These are phyloP conservation scores for Moesziomyces aphidis DNA, from an alignment of 1,284 basidiomycete genomes.

Conservation along the genomic window DNA sequence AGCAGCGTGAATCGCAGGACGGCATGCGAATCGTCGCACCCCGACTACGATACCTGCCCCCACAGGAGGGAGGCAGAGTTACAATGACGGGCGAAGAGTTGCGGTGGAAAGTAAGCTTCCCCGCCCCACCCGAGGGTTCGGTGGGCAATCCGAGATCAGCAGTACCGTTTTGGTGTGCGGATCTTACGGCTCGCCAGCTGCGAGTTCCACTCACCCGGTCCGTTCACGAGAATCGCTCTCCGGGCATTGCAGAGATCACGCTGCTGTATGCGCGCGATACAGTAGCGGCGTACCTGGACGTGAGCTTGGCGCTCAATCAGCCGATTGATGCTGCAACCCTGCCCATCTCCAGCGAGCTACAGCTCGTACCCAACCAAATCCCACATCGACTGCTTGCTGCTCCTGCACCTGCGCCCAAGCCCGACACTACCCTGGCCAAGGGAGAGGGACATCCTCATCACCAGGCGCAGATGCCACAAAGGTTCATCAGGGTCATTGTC, in stretches of 20 bases:
- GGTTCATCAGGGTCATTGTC: constrained; percentile 24
- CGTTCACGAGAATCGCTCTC: constrained; percentile 40
- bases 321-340: constrained; percentile 27
- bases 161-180: constrained; percentile 55
- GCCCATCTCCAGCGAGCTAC: constrained; percentile 23
- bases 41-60: constrained; percentile 20
- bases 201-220: constrained; percentile 32
- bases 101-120: constrained; percentile 55
- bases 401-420: constrained; percentile 8
- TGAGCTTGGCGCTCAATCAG: constrained; percentile 29
- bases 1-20: constrained; percentile 1
- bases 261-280: constrained; percentile 39
- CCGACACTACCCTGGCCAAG: constrained; percentile 8
- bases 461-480: neutral
- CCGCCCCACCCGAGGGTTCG: constrained; percentile 9
- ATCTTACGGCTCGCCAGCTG: constrained; percentile 39
- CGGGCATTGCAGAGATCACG: constrained; percentile 46
- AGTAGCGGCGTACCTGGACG: constrained; percentile 25
- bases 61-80: constrained; percentile 33
- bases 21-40: constrained; percentile 15
- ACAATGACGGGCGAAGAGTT: constrained; percentile 43
- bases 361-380: constrained; percentile 32
- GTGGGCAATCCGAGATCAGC: constrained; percentile 23
- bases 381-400: constrained; percentile 19
- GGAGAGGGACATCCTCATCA: constrained; percentile 13